Evolutionary conservation across 768 basidiomycete species (phyloP).

Genomic region (Amanita muscaria): DNA sequence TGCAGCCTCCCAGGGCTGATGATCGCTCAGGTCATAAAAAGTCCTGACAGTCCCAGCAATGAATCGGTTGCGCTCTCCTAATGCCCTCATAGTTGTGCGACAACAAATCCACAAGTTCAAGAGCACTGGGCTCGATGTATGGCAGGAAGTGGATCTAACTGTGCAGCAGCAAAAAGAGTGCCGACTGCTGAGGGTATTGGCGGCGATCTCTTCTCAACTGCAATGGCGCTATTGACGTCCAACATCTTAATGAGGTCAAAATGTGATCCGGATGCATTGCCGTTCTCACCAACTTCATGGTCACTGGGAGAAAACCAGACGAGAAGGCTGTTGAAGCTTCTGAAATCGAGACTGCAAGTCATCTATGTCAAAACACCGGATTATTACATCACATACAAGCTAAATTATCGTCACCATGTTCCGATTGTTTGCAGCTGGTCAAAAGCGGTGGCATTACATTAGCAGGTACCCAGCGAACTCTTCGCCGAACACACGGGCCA

Average conservation of each 20-base stretch:
- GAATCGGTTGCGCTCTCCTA: conserved; percentile 88
- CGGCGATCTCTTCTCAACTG: conserved; percentile 98
- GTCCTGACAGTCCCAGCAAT: conserved; percentile 79
- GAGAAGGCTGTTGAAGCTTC: conserved; percentile 57
- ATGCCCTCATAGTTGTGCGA: conserved; percentile 97
- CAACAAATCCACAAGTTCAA: conserved; percentile 72
- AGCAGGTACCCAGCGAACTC: conserved; percentile 87
- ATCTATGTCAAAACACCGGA: conserved; percentile 4
- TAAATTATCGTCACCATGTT: conserved; percentile 56
- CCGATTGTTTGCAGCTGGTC: conserved; percentile 72
- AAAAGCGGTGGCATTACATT: conserved; percentile 83
- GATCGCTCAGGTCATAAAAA: conserved; percentile 83
- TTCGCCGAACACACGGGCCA: conserved; percentile 94
- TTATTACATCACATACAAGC: conserved; percentile 28
- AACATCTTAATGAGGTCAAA: conserved; percentile 80
- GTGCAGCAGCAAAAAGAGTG: conserved; percentile 79
- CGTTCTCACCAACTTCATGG: conserved; percentile 45
- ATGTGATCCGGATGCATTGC: conserved; percentile 51
- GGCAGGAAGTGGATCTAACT: conserved; percentile 80
- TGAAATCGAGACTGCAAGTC: conserved; percentile 36
- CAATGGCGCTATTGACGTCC: conserved; percentile 91
- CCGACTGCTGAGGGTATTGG: conserved; percentile 95
- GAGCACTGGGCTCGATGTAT: conserved; percentile 74
- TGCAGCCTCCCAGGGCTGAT: conserved; percentile 78
- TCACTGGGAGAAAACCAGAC: conserved; percentile 65